A percentile compares a stretch with the other conserved stretches of the same genome.
Conservation (phyloP, 2,329 filamentous ascomycete species). For the Rachicladosporium sp. region DNA sequence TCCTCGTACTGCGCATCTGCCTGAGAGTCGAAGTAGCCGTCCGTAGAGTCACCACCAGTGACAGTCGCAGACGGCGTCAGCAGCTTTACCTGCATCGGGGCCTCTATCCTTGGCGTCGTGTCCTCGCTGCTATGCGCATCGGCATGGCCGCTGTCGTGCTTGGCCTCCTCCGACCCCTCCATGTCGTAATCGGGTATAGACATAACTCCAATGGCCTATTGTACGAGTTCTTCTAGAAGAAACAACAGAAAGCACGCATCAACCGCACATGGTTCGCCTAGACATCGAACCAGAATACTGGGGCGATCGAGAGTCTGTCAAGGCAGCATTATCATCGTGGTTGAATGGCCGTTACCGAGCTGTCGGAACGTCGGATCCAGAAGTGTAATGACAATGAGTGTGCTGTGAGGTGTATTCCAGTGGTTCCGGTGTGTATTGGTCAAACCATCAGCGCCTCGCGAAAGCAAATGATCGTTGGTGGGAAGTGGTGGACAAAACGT, state of each 20-base stretch:
- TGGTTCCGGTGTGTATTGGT: no score
- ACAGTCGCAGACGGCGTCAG: constrained; percentile 10
- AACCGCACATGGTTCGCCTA: not conserved
- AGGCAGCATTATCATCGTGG: no score
- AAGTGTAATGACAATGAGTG: no score
- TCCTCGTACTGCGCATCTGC: constrained; percentile 1
- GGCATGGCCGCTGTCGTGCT: not conserved
- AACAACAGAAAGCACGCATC: not conserved
- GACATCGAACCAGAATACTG: not conserved
- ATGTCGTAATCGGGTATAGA: not conserved
- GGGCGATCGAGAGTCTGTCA: no score
- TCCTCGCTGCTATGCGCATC: constrained; percentile 1
- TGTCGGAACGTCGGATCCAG: no score
- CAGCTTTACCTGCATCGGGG: constrained; percentile 11
- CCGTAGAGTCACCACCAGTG: no score
- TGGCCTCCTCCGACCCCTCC: not conserved
- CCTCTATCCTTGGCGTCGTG: constrained; percentile 5
- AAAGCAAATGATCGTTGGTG: no score
- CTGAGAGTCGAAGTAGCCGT: not conserved
- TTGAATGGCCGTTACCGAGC: no score
- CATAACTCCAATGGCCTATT: no score
- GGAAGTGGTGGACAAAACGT: no score
- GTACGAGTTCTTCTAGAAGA: not conserved
- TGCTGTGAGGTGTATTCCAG: no score
- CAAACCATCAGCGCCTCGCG: no score